Base-by-base conservation (phyloP, 148 eudicot genomes). In the Tetragonia tetragonoides region DNA sequence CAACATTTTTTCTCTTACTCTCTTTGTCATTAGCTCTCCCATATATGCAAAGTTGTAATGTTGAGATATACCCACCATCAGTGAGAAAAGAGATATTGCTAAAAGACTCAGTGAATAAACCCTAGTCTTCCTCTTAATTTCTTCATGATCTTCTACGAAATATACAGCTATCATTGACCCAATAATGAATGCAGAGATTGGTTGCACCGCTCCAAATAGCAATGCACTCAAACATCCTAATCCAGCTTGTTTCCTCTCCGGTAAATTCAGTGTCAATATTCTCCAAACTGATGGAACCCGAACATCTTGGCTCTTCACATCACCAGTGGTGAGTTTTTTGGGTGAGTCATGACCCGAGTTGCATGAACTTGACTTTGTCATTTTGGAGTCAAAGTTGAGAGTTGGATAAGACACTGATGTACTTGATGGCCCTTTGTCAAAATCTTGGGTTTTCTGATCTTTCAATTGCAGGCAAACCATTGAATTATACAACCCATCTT, bases 11-110 rank as follows among this genome's bases (percentile, higher is more conserved):
- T 93, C 92, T 56, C 98, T 79, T 51, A 93, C 86, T 75, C 98
- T 93, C 85, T 85, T 93, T 0, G 98, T 93, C 88, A 93, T 77
- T 47, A 87, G 59, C 85, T 93, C 98, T 1, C 98, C 98, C 92
- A 93, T 91, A 77, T 89, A 88, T 3, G 95, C 97, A 69, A 91
- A 91, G 65, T 79, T 84, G 64, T 93, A 91, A 80, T 93, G 97
- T 77, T 91, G 95, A 39, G 23, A 3, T 40, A 89, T 70, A 70
- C 88, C 89, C 41, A 90, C 71, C 60, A 86, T 10, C 40, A 93
- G 73, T 4, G 95, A 84, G 23, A 93, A 87, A 53, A 88, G 79
- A 0, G 95, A 90, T 82, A 93, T 77, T 9, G 90, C 95, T 1
- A 88, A 60, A 73, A 93, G 91, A 81, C 86, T 84, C 72, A 80